Base-by-base conservation (phyloP, 441 rosid species). In the Dalechampia spathulata region DNA sequence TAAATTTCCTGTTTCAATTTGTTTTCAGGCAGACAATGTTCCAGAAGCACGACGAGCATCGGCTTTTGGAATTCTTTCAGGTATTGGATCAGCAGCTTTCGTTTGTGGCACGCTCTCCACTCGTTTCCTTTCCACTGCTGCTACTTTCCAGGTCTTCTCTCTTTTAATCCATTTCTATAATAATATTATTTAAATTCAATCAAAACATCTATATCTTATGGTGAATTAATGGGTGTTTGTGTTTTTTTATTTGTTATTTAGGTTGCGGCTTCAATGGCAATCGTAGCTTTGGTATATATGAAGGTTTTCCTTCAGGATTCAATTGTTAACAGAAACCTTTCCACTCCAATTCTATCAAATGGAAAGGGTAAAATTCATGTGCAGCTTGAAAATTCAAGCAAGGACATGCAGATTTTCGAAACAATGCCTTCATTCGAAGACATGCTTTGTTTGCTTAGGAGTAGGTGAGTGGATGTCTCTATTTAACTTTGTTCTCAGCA, bases 21-120 rank as follows among this genome's bases (percentile, higher is more conserved):
- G 30, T 1, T 53, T 63, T 46, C 72, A 87, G 96, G 96, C 96
- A 8, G 98, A 87, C 73, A 83, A 76, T 65, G 81, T 90, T 23
- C 63, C 83, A 1, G 81, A 78, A 25, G 75, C 67, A 7, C 69
- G 74, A 58, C 66, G 98, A 72, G 88, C 86, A 1, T 71, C 94
- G 0, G 72, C 87, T 0, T 90, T 90, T 6, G 96, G 88, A 27
- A 78, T 83, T 43, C 78, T 90, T 8, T 77, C 95, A 1, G 96
- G 98, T 3, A 75, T 87, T 28, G 83, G 76, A 40, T 85, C 96
- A 1, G 74, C 83, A 14, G 85, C 96, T 12, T 90, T 85, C 39
- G 94, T 90, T 5, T 85, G 88, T 28, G 98, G 86, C 50, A 90
- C 70, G 57, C 68, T 87, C 4, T 82, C 85, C 15, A 63, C 98